A percentile compares a stretch with the other conserved stretches of the same genome.
phyloP scores from a whole-genome alignment of 176 grass and related monocot genomes.

The Stipa capillata region DNA sequence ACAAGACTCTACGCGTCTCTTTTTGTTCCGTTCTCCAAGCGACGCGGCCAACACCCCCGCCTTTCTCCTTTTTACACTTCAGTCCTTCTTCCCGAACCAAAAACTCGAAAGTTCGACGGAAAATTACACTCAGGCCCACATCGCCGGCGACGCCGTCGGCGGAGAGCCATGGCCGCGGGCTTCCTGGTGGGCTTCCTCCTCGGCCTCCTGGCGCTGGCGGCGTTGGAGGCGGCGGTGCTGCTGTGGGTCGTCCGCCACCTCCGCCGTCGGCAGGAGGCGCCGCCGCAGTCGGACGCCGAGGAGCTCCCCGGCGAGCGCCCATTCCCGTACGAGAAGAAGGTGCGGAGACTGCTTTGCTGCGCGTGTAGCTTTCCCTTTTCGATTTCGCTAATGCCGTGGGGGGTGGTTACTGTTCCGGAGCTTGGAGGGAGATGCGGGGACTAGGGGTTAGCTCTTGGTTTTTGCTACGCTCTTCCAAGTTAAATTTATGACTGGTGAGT shows the following conservation, averaged over 20 bases:
- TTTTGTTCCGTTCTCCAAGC: not conserved
- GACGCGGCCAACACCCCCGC: conserved; percentile 11
- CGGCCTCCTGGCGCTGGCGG: conserved; percentile 40
- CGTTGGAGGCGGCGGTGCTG: conserved; percentile 35
- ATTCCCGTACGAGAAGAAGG: conserved; percentile 60
- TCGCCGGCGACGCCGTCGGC: not conserved
- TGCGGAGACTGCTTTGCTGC: not conserved
- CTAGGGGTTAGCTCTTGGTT: not conserved
- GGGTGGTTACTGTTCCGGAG: not conserved
- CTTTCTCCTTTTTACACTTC: conserved; percentile 5
- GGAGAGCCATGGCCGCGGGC: conserved; percentile 27
- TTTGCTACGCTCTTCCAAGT: not conserved
- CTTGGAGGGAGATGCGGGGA: not conserved
- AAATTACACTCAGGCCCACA: not conserved
- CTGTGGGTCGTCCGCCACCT: conserved; percentile 41
- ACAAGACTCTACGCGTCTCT: not conserved
- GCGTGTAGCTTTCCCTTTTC: not conserved
- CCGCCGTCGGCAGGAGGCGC: not conserved
- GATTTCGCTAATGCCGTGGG: not conserved
- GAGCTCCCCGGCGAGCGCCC: conserved; percentile 53
- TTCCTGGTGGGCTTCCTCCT: conserved; percentile 62
- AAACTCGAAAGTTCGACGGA: not conserved
- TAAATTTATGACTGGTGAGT: not conserved
- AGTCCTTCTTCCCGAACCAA: not conserved
- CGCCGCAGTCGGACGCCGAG: not conserved